phyloP scores from a whole-genome alignment of 352 stramenopile genomes.

The Phytophthora litchii region DNA sequence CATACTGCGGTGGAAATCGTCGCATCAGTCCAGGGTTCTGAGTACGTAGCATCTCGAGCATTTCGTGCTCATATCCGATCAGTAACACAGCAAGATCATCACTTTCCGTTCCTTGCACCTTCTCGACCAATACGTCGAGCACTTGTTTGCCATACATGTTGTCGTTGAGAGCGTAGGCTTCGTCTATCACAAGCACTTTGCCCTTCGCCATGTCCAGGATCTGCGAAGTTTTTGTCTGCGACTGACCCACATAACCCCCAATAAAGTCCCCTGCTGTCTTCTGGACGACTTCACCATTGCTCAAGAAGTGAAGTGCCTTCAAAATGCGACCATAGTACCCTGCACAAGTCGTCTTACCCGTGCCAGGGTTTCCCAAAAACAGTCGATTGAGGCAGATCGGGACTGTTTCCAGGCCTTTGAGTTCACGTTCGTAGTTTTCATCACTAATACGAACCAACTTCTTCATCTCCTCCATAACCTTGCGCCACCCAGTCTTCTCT shows the following conservation, averaged over 20 bases:
- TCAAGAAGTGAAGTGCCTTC: conserved; percentile 90
- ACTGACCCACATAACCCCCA: conserved; percentile 81
- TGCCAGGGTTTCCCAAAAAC: conserved; percentile 93
- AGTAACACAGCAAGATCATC: conserved; percentile 94
- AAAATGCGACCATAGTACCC: conserved; percentile 87
- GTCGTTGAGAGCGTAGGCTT: conserved; percentile 92
- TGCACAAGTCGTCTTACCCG: conserved; percentile 93
- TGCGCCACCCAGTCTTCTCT: conserved; percentile 75
- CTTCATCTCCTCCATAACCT: conserved; percentile 79
- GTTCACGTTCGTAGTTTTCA: conserved; percentile 85
- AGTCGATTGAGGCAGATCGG: conserved; percentile 77
- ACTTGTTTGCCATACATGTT: conserved; percentile 71
- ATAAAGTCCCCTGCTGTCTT: conserved; percentile 91
- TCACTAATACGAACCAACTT: conserved; percentile 80
- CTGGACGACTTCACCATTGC: conserved; percentile 88
- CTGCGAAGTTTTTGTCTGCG: conserved; percentile 85
- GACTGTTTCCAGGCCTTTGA: conserved; percentile 67
- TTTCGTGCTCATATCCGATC: conserved; percentile 90
- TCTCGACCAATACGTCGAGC: conserved; percentile 91
- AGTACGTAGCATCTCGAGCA: conserved; percentile 90
- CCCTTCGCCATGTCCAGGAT: conserved; percentile 85
- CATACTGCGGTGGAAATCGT: conserved; percentile 88
- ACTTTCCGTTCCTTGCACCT: conserved; percentile 86
- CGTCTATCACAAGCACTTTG: conserved; percentile 94
- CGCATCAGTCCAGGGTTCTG: conserved; percentile 89